Conservation (phyloP, 805 yeast genomes). For the Ascoidea rubescens region DNA sequence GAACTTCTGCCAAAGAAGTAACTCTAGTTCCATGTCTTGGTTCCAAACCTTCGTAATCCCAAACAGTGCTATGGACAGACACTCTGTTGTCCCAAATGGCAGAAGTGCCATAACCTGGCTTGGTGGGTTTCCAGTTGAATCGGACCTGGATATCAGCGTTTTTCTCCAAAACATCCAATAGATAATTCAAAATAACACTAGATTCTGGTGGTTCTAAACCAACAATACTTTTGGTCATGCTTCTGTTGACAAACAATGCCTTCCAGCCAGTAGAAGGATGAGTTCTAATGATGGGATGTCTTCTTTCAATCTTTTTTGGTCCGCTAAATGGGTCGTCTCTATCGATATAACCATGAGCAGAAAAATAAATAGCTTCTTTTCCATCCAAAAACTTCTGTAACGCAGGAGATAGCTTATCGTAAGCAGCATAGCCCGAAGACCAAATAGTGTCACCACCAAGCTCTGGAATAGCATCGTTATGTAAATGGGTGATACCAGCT, state of each 20-base stretch:
- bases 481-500: slow-evolving; percentile 39
- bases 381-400: slow-evolving; percentile 38
- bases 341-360: slow-evolving; percentile 25
- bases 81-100: slow-evolving; percentile 38
- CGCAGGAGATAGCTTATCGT: slow-evolving; percentile 38
- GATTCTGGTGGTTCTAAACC: slow-evolving; percentile 37
- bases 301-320: slow-evolving; percentile 31
- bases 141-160: slow-evolving; percentile 43
- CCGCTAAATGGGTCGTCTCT: slow-evolving; percentile 30
- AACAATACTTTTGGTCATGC: slow-evolving; percentile 31
- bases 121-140: slow-evolving; percentile 36
- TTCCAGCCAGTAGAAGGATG: slow-evolving; percentile 56
- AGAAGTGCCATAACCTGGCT: slow-evolving; percentile 26
- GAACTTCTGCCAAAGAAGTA: slow-evolving; percentile 30
- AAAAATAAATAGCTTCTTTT: slow-evolving; percentile 29
- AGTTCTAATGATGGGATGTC: slow-evolving; percentile 43
- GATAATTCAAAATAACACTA: slow-evolving; percentile 27
- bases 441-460: slow-evolving; percentile 47
- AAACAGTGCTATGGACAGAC: slow-evolving; percentile 29
- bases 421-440: slow-evolving; percentile 45
- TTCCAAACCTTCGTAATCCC: slow-evolving; percentile 21
- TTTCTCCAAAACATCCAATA: slow-evolving; percentile 29
- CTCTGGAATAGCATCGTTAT: slow-evolving; percentile 33
- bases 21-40: slow-evolving; percentile 32
- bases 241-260: slow-evolving; percentile 34